Conservation (phyloP, 1,284 basidiomycete species). For the Apiotrichum sp. region DNA sequence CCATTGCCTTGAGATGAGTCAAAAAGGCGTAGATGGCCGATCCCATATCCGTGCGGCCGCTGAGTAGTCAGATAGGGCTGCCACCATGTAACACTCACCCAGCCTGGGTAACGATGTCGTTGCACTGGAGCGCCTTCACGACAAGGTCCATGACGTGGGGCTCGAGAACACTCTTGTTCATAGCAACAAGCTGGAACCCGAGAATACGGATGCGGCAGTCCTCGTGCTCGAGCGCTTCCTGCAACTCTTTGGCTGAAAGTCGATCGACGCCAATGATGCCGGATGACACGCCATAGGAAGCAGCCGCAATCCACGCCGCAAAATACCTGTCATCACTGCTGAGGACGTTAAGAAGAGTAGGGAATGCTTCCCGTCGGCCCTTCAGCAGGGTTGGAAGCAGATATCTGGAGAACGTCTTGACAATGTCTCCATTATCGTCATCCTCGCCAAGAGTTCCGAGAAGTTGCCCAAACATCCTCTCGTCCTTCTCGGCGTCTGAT, state of each 20-base stretch:
- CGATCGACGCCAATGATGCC: conserved; percentile 20
- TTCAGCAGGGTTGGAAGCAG: conserved; percentile 31
- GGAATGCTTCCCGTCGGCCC: conserved; percentile 8
- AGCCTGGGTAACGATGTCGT: conserved; percentile 24
- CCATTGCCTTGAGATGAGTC: conserved; percentile 22
- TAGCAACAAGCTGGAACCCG: conserved; percentile 32
- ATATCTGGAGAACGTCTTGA: conserved; percentile 22
- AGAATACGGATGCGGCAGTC: conserved; percentile 28
- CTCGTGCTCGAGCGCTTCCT: conserved; percentile 28
- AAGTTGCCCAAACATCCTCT: conserved; percentile 19
- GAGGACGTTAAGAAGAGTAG: conserved; percentile 20
- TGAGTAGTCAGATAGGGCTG: conserved; percentile 5
- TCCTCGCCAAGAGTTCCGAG: conserved; percentile 21
- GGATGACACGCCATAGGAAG: conserved; percentile 30
- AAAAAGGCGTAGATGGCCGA: conserved; percentile 33
- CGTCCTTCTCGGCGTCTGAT: conserved; percentile 6
- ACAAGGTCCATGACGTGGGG: conserved; percentile 21
- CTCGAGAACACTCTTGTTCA: conserved; percentile 24
- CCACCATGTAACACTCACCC: conserved; percentile 21
- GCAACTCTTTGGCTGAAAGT: conserved; percentile 20
- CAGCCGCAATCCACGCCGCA: conserved; percentile 34
- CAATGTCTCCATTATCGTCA: not conserved
- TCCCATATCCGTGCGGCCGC: conserved; percentile 32
- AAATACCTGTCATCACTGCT: conserved; percentile 12
- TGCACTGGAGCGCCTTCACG: conserved; percentile 25